phyloP scores from a whole-genome alignment of 345 rosid species.

The Ceriops decandra region DNA sequence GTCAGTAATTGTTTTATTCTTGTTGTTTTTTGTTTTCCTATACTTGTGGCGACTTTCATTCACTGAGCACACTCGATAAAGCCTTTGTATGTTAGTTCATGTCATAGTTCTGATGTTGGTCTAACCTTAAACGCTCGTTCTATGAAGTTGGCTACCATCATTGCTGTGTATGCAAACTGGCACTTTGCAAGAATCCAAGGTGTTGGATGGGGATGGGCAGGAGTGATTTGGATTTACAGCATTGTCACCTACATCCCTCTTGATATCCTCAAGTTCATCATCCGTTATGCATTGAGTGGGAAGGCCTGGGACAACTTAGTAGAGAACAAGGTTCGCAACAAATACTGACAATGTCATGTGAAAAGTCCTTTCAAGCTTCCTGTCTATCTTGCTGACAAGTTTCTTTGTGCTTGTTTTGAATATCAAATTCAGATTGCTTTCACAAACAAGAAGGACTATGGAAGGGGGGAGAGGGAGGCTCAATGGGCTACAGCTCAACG shows the following conservation, averaged over 20 bases:
- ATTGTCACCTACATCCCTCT: constrained; percentile 64
- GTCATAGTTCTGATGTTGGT: not conserved
- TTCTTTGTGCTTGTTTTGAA: not conserved
- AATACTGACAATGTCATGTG: not conserved
- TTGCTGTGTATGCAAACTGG: constrained; percentile 66
- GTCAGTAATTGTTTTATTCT: constrained; percentile 26
- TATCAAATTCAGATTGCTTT: constrained; percentile 49
- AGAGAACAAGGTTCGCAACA: constrained; percentile 40
- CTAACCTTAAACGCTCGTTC: not conserved
- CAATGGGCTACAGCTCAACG: constrained; percentile 74
- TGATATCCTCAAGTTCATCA: constrained; percentile 66
- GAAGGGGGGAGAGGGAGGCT: constrained; percentile 71
- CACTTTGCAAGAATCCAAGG: constrained; percentile 60
- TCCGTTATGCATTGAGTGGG: constrained; percentile 52
- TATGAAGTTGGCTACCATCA: constrained; percentile 57
- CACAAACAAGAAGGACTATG: constrained; percentile 72
- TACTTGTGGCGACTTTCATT: too few relatives aligned
- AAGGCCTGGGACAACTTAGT: constrained; percentile 61
- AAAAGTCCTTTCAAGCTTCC: not conserved
- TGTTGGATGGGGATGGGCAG: constrained; percentile 87
- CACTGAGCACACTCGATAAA: too few relatives aligned
- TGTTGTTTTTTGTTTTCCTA: not conserved
- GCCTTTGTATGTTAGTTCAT: too few relatives aligned
- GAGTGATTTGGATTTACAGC: constrained; percentile 62
- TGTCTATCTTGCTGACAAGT: not conserved